These are phyloP conservation scores for Reutealis trisperma DNA, from an alignment of 345 rosid genomes.

Conservation along the genomic window DNA sequence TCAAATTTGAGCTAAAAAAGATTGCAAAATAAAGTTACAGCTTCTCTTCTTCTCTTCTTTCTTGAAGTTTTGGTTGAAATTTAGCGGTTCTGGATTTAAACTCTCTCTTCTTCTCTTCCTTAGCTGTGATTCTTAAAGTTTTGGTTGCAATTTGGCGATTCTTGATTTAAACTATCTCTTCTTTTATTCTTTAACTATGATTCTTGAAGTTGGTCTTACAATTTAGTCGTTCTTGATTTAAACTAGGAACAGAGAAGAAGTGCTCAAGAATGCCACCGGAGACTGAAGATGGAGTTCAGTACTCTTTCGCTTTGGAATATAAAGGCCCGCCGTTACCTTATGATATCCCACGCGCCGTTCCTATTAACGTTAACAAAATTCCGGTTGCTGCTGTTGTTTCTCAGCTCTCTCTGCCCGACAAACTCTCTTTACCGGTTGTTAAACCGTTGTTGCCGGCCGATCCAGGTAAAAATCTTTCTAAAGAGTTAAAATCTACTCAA, in stretches of 20 bases:
- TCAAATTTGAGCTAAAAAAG: slow-evolving; percentile 14
- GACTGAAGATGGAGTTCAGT: slow-evolving; percentile 49
- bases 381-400: slow-evolving; percentile 96
- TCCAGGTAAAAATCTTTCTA: slow-evolving; percentile 42
- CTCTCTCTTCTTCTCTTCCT: background rate
- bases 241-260: background rate
- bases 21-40: background rate
- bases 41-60: background rate
- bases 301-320: slow-evolving; percentile 84
- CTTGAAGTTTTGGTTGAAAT: too few species aligned
- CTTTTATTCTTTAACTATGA: slow-evolving; percentile 13
- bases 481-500: slow-evolving; percentile 41
- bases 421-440: slow-evolving; percentile 72
- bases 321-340: slow-evolving; percentile 80
- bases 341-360: slow-evolving; percentile 87
- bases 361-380: slow-evolving; percentile 76
- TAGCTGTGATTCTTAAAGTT: background rate
- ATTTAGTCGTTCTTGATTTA: background rate
- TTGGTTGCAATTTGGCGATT: too few species aligned
- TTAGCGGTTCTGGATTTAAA: too few species aligned
- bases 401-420: slow-evolving; percentile 55
- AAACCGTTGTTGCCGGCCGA: slow-evolving; percentile 65
- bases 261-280: slow-evolving; percentile 21
- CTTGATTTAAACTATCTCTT: too few species aligned
- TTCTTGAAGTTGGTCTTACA: too few species aligned